Percentiles rank a stretch among this genome's conserved stretches.
phyloP scores from a whole-genome alignment of 805 yeast species.

The Pichia paraexigua region DNA sequence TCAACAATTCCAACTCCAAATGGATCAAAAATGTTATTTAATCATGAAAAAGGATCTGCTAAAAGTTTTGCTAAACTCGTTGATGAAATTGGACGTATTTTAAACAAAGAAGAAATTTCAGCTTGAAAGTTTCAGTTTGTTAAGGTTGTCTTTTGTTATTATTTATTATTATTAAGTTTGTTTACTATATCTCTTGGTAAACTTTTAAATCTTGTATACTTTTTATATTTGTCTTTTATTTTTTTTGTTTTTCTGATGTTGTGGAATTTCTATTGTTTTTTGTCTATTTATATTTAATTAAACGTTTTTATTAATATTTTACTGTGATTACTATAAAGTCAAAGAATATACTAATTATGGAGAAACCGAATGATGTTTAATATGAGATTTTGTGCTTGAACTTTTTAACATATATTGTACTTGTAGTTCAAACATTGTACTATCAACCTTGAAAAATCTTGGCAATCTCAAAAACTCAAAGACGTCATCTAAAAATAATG shows the following conservation, averaged over 20 bases:
- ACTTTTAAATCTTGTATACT: background rate
- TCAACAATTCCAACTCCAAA: conserved; percentile 33
- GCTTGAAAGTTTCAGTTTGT: conserved; percentile 13
- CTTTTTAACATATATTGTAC: conserved; percentile 10
- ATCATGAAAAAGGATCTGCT: conserved; percentile 56
- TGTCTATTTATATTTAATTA: no score
- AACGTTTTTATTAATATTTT: background rate
- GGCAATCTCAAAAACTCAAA: conserved; percentile 18
- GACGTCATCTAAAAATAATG: conserved; percentile 13
- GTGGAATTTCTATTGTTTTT: background rate
- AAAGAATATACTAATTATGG: background rate
- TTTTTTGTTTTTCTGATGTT: no score
- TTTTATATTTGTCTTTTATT: no score
- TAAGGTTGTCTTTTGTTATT: background rate
- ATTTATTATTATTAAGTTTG: background rate
- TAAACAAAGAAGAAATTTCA: conserved; percentile 56
- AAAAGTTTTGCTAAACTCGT: conserved; percentile 54
- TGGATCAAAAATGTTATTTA: conserved; percentile 47
- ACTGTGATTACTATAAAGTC: background rate
- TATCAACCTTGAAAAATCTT: conserved; percentile 16
- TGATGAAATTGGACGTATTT: conserved; percentile 55
- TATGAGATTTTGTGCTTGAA: background rate
- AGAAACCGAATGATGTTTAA: background rate
- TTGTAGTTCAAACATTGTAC: conserved; percentile 20
- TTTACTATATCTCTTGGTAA: background rate